Conservation (phyloP, 2,329 filamentous ascomycete genomes). For the Colletotrichum scovillei region DNA sequence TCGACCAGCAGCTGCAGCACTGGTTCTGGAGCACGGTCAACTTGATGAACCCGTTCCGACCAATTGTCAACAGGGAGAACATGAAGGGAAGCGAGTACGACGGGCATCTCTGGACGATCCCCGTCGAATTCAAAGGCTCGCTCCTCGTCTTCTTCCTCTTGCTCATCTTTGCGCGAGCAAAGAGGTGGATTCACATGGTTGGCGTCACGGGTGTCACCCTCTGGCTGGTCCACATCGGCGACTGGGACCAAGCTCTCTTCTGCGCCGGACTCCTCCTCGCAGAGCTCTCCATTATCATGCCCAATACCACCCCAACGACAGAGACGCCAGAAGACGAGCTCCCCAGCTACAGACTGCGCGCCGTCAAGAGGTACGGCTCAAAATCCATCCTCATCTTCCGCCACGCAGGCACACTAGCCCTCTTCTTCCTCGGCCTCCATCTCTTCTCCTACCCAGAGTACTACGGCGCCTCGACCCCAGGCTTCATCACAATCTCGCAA, state of each 20-base stretch:
- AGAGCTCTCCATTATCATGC: slow-evolving; percentile 62
- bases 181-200: slow-evolving; percentile 52
- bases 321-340: slow-evolving; percentile 37
- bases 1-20: slow-evolving; percentile 54
- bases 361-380: not conserved
- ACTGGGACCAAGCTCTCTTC: slow-evolving; percentile 22
- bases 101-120: slow-evolving; percentile 72
- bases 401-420: not conserved
- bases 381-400: not conserved
- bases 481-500: not conserved
- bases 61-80: slow-evolving; percentile 27
- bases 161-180: slow-evolving; percentile 58
- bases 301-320: slow-evolving; percentile 51
- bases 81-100: slow-evolving; percentile 55
- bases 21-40: slow-evolving; percentile 51
- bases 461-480: not conserved
- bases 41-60: slow-evolving; percentile 36
- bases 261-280: slow-evolving; percentile 62
- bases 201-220: slow-evolving; percentile 51
- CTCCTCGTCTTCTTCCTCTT: slow-evolving; percentile 67
- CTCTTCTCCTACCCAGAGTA: slow-evolving; percentile 13
- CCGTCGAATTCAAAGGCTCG: slow-evolving; percentile 68
- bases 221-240: slow-evolving; percentile 45
- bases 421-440: slow-evolving; percentile 1
- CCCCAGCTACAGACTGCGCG: not conserved